Percentiles rank a stretch among this genome's conserved stretches.
Conservation (phyloP, 2,329 filamentous ascomycete genomes). For the Pseudodiploospora longispora region DNA sequence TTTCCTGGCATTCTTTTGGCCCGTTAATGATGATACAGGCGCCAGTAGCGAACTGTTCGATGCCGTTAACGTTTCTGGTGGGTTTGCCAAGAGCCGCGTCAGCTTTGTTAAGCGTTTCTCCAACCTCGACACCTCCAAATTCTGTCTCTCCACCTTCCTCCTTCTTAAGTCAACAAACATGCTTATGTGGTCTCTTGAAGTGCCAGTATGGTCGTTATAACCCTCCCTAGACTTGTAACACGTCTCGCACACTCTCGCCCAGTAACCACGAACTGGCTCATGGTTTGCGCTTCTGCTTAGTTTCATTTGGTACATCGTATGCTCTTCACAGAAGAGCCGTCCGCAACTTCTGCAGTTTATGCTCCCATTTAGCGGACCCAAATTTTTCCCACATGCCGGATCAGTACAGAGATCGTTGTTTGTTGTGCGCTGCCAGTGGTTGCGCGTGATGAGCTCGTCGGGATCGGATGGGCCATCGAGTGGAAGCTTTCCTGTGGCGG, state of each 20-base stretch:
- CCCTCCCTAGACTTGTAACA: conserved; percentile 95
- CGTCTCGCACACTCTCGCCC: conserved; percentile 97
- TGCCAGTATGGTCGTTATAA: conserved; percentile 81
- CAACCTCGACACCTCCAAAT: conserved; percentile 78
- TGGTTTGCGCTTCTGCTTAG: conserved; percentile 81
- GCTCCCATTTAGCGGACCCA: conserved; percentile 72
- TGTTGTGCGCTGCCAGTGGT: conserved; percentile 79
- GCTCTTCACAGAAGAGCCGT: conserved; percentile 88
- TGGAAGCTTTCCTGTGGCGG: conserved; percentile 30
- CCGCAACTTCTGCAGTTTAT: conserved; percentile 94
- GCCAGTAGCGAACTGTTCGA: conserved; percentile 47
- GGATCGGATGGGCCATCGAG: conserved; percentile 55
- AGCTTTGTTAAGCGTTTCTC: conserved; percentile 90
- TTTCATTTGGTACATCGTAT: conserved; percentile 99
- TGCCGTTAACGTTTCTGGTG: conserved; percentile 57
- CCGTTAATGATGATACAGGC: conserved; percentile 52
- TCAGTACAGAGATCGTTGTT: conserved; percentile 78
- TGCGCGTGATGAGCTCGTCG: conserved; percentile 79
- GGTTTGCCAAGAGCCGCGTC: conserved; percentile 71
- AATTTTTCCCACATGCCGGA: conserved; percentile 69
- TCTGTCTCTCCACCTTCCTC: conserved; percentile 73
- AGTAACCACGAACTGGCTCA: conserved; percentile 82
- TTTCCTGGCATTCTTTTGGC: conserved; percentile 70
- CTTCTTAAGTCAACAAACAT: conserved; percentile 63
- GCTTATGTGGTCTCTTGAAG: conserved; percentile 63